These are phyloP conservation scores for Fusarium lateritium DNA, from an alignment of 2,329 filamentous ascomycete species.

Conservation along the genomic window DNA sequence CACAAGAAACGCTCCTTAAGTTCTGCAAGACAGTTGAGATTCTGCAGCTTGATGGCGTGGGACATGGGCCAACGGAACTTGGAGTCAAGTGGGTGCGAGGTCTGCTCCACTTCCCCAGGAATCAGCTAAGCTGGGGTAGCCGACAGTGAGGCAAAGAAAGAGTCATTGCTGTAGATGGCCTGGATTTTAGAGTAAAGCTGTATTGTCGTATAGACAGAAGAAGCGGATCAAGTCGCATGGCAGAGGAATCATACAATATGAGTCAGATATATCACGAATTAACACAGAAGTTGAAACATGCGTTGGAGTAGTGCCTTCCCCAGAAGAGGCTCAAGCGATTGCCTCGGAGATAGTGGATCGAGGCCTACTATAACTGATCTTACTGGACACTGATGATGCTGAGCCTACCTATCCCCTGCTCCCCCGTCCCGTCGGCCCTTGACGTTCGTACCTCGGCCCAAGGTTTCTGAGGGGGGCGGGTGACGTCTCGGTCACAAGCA, in stretches of 20 bases:
- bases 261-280: not conserved
- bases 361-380: not conserved
- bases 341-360: constrained; percentile 37
- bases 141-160: not conserved
- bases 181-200: too few species aligned
- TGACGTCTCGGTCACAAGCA: constrained; percentile 48
- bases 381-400: constrained; percentile 9
- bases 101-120: constrained; percentile 38
- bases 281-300: not conserved
- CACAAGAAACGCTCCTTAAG: not conserved
- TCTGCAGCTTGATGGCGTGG: not conserved
- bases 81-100: not conserved
- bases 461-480: constrained; percentile 44
- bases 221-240: not conserved
- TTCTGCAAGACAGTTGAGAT: not conserved
- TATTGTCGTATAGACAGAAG: not conserved
- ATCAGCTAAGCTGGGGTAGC: constrained; percentile 21
- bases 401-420: not conserved
- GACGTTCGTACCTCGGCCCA: constrained; percentile 47
- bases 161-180: too few species aligned
- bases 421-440: constrained; percentile 29
- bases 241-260: not conserved
- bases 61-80: constrained; percentile 11
- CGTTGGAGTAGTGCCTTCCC: constrained; percentile 16
- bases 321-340: constrained; percentile 37